Percentiles rank a stretch among this genome's conserved stretches.
Conservation (phyloP, 495 filamentous ascomycete species). For the Penicillium canescens region DNA sequence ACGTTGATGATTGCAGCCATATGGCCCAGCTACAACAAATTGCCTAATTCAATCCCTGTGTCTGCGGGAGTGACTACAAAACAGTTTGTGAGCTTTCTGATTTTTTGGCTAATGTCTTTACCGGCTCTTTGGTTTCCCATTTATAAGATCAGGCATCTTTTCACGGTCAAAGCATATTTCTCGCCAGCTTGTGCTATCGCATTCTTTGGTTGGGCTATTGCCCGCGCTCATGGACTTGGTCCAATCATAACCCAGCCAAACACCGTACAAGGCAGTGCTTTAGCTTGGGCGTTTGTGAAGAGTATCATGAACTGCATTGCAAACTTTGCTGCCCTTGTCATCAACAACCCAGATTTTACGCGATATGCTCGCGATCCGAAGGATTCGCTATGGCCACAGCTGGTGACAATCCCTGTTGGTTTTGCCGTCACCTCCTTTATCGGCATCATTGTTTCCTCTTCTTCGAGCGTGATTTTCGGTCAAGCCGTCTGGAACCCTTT, state of each 20-base stretch:
- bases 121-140: conserved; percentile 73
- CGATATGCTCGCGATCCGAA: conserved; percentile 78
- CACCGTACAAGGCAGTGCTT: conserved; percentile 60
- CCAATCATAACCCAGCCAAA: conserved; percentile 74
- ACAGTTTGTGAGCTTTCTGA: conserved; percentile 73
- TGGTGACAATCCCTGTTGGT: conserved; percentile 78
- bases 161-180: conserved; percentile 84
- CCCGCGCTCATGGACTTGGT: conserved; percentile 76
- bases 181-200: conserved; percentile 77
- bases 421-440: conserved; percentile 89
- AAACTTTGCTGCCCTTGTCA: conserved; percentile 79
- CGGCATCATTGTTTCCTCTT: conserved; percentile 87
- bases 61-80: conserved; percentile 69
- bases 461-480: conserved; percentile 71
- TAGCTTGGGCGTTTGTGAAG: conserved; percentile 78
- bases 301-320: conserved; percentile 85
- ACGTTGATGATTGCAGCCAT: conserved; percentile 77
- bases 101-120: conserved; percentile 74
- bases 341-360: conserved; percentile 84
- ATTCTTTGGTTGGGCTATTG: conserved; percentile 86
- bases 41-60: conserved; percentile 65
- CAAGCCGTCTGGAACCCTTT: conserved; percentile 85
- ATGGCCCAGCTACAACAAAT: conserved; percentile 62
- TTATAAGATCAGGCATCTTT: conserved; percentile 70
- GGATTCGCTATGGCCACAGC: conserved; percentile 80